A percentile compares a stretch with the other conserved stretches of the same genome.
Conservation (phyloP, 2,329 filamentous ascomycete species). For the Paracorniculantispora psalliotae region DNA sequence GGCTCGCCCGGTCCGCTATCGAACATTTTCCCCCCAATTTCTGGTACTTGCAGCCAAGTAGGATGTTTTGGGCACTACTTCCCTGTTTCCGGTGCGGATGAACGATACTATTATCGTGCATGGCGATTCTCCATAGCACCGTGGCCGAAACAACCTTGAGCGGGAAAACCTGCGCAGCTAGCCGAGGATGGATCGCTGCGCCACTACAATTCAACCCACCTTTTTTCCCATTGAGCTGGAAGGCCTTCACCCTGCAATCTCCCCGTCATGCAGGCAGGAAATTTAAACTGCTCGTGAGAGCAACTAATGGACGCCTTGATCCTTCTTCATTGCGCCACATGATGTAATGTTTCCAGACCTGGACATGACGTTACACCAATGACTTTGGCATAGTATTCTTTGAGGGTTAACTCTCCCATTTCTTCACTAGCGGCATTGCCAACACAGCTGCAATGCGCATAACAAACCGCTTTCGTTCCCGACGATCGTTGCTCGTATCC, state of each 20-base stretch:
- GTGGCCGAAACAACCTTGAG: no score
- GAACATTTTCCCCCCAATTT: neutral
- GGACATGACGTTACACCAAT: neutral
- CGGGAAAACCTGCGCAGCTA: neutral
- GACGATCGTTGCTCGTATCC: neutral
- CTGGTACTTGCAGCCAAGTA: neutral
- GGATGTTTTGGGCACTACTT: neutral
- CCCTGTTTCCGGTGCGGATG: neutral
- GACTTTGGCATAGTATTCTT: no score
- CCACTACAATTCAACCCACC: conserved; percentile 1
- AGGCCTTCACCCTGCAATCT: conserved; percentile 7
- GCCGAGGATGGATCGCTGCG: neutral
- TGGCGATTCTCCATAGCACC: no score
- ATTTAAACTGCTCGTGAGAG: neutral
- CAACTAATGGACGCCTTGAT: neutral
- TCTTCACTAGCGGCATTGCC: no score
- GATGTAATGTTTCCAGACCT: conserved; percentile 5
- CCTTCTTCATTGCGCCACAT: neutral
- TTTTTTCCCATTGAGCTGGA: neutral
- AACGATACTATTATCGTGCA: neutral
- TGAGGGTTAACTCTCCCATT: no score
- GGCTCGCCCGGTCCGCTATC: neutral
- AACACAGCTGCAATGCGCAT: no score
- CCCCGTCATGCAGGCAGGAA: conserved; percentile 1
- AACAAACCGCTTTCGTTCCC: neutral